Percentiles rank a stretch among this genome's conserved stretches.
These are phyloP conservation scores for Zymoseptoria brevis DNA, from an alignment of 2,329 filamentous ascomycete species.

Conservation along the genomic window DNA sequence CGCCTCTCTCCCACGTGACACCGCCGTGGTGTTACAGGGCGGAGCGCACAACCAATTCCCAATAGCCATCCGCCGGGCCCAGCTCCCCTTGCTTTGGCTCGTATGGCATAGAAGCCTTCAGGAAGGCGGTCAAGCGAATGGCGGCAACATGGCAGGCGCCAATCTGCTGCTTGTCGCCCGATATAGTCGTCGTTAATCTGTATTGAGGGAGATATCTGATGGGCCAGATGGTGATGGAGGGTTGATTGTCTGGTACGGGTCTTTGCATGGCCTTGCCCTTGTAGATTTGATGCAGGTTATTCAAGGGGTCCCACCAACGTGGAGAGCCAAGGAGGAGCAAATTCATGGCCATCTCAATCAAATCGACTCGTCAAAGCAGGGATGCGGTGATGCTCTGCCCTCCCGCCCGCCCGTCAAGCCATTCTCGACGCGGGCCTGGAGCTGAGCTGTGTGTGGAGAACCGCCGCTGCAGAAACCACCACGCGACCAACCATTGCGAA, in stretches of 20 bases:
- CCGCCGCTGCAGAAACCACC: not conserved
- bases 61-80: slow-evolving; percentile 14
- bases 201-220: not conserved
- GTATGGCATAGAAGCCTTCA: slow-evolving; percentile 9
- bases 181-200: not conserved
- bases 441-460: not conserved
- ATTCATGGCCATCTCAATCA: not conserved
- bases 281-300: not conserved
- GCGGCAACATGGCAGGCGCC: slow-evolving; percentile 20
- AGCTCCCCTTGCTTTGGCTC: slow-evolving; percentile 13
- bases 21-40: slow-evolving; percentile 8
- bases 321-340: not conserved
- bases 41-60: not conserved
- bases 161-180: not conserved
- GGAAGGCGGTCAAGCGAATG: slow-evolving; percentile 17
- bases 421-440: not conserved
- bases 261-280: not conserved
- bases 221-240: not conserved
- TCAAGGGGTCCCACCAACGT: not conserved
- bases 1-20: slow-evolving; percentile 20
- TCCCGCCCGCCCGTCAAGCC: not conserved
- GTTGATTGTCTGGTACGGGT: not conserved
- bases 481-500: not conserved
- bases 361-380: not conserved
- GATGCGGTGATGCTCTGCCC: not conserved